Base-by-base conservation (phyloP, 2,329 filamentous ascomycete species). In the Talaromyces funiculosus region DNA sequence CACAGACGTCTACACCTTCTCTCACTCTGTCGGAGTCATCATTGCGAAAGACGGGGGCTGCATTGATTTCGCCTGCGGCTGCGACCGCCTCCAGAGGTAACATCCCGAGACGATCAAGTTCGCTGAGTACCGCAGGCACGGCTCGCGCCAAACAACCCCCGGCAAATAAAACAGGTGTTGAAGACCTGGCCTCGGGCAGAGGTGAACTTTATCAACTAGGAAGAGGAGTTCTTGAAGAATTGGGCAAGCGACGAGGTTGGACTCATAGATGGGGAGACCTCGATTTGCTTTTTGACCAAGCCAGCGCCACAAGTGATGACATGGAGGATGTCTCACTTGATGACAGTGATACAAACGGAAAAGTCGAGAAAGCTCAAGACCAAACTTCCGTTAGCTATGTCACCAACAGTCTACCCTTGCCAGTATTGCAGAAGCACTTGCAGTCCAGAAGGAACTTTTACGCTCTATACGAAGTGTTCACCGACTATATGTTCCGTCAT, bases 141-240 rank as follows among this genome's bases (percentile, higher is more conserved):
- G 16, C 45, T 53, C 40, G 29, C 24, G 24, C 63, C 68, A 77
- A 6, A 61, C 66, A 12, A 64, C 67, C 12, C 22, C 67, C 72
- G 1, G 18, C 47, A 33, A 53, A 53, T n/a, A 80, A 77, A 62
- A 78, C 78, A 14, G 92, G 93, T 0, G 78, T 92, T 0, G 89
- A 95, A 69, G 89, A 95, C 59, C 79, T 97, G 24, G 90, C 92
- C 37, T 90, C 90, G 47, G 86, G 86, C 62, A 84, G 93, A 67
- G 93, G 90, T 5, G 91, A 96, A 68, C 81, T 97, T 2, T 88
- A 91, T 63, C 79, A 90, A 60, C 77, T 96, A 42, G 92, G 91
- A 8, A 83, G 93, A 59, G 90, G 90, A 64, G 84, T 94, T 4
- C 79, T 97, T 0, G 88, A 93, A 67, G 83, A 86, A 53, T 77